Evolutionary conservation across 768 basidiomycete species (phyloP), one percentile per base, ranked within the genome.

Genomic region (Agaricus subrufescens): DNA sequence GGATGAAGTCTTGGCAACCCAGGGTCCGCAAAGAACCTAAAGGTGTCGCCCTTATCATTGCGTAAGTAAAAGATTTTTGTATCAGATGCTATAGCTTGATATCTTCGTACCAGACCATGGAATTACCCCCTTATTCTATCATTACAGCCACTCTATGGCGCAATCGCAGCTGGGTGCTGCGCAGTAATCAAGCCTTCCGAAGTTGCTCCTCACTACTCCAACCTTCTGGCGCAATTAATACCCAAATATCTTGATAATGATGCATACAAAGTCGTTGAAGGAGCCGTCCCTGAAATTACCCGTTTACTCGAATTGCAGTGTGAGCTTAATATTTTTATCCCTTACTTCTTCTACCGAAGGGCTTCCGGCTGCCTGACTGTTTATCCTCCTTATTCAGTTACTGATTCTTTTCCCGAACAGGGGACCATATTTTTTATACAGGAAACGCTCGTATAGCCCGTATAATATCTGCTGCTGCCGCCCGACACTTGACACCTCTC

Each of bases 111-210:
- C 12, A 86, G 84, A 15, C 84, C 84, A 2, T 87, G 84, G 84
- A 87, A 87, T 62, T 87, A 82, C 60, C 86, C 86, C 0, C 62
- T 83, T 50, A 69, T 81, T 9, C 74, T 86, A 31, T 73, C 69
- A 63, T 65, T 87, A 5, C 77, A 78, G 39, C 86, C 87, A 3
- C 69, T 86, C 23, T 73, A 79, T 49, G 89, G 88, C 3, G 89
- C 89, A 1, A 86, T 92, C 48, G 76, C 87, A 0, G 87, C 88
- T 0, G 90, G 89, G 0, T 87, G 85, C 62, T 76, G 83, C n/a
- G 79, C 76, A 0, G 75, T 83, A 8, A 46, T 90, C 62, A 91
- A 91, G 63, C 78, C 80, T 0, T 89, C 87, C 7, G 90, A 91
- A 63, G 63, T 82, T 46, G 66, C 74, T 0, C 80, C 85, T 0